Base-by-base conservation (phyloP, 179 eudicot species). In the Vitellaria paradoxa region DNA sequence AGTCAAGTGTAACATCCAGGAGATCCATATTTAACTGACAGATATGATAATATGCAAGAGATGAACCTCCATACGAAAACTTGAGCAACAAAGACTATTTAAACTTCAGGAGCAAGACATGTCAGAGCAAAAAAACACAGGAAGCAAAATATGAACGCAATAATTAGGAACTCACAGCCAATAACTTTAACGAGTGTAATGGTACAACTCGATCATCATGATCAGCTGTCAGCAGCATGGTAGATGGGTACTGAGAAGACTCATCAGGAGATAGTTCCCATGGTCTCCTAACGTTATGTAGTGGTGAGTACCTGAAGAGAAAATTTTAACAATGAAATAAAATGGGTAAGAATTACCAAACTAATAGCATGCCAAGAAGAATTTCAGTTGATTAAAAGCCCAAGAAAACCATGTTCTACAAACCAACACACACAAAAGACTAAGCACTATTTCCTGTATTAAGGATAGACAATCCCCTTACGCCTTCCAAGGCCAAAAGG, bases 201-300 rank as follows among this genome's bases (percentile, higher is more conserved):
- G 99, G 99, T 83, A 93, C 98, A 70, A 96, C 99, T 20, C 99
- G 91, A 60, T 96, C 99, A 84, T 96, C 99, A 76, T 96, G 99
- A 84, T 96, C 99, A 64, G 99, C 99, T 53, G 99, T 96, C 91
- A 96, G 82, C 74, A 96, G 50, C 96, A 96, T 91, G 75, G 97
- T 96, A 55, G 98, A 66, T 26, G 99, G 99, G 80, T 96, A 96
- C 78, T 96, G 97, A 78, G 83, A 75, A 57, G 75, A 52, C 61
- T 65, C 62, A 82, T 78, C 80, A 72, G 86, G 63, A n/a, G 92
- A 85, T 13, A 86, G 77, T 78, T 96, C 99, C 99, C 99, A 93
- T 56, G 98, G 99, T 76, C 94, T 93, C 79, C 88, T 84, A 49
- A 96, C 98, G 59, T 93, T 96, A 79, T 96, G 99, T 53, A 96